phyloP scores from a whole-genome alignment of 306 rosid species.

The Glycine tomentella region DNA sequence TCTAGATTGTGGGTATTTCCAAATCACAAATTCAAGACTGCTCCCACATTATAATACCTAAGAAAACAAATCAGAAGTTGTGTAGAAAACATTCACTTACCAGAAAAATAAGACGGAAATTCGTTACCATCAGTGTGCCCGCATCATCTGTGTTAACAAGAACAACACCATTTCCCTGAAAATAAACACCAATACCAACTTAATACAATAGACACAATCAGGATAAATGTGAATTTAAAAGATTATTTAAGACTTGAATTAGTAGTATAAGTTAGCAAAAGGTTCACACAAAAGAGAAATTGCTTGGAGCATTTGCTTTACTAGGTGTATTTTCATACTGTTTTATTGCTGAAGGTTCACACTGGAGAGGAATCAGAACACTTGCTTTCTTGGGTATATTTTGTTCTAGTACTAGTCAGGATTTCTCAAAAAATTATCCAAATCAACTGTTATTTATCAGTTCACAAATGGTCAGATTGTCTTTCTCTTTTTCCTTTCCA shows the following conservation, averaged over 20 bases:
- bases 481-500: not conserved
- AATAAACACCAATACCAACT: constrained; percentile 43
- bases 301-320: not conserved
- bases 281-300: constrained; percentile 12
- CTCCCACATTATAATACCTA: constrained; percentile 27
- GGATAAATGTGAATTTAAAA: constrained; percentile 31
- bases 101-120: constrained; percentile 89
- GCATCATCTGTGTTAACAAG: constrained; percentile 93
- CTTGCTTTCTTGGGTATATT: constrained; percentile 21
- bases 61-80: constrained; percentile 31
- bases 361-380: not conserved
- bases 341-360: not conserved
- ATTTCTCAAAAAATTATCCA: not conserved
- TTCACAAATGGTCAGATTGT: not conserved
- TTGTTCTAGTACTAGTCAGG: not conserved
- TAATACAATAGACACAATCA: constrained; percentile 31
- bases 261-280: constrained; percentile 32
- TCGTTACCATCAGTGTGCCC: constrained; percentile 85
- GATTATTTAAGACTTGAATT: not conserved
- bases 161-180: constrained; percentile 95
- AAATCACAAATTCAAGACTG: constrained; percentile 33
- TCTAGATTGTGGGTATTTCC: not conserved
- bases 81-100: constrained; percentile 62
- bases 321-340: not conserved
- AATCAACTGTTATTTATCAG: not conserved